Conservation (phyloP, 2,329 filamentous ascomycete species). For the Hypocrella siamensis region DNA sequence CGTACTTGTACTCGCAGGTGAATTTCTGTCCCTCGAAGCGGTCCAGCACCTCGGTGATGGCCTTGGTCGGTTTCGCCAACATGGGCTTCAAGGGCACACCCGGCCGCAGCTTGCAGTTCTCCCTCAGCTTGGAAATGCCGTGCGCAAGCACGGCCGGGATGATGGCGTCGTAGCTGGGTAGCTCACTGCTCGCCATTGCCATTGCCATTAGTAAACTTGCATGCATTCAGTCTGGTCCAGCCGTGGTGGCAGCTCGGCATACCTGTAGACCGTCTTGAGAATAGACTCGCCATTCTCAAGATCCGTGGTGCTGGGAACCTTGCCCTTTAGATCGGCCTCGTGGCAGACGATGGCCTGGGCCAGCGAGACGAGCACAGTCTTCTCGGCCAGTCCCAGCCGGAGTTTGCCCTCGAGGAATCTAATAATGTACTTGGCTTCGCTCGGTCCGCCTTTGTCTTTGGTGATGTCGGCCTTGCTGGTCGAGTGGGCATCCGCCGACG, state of each 20-base stretch:
- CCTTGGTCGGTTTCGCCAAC: conserved; percentile 96
- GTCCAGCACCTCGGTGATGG: conserved; percentile 92
- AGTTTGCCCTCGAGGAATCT: conserved; percentile 91
- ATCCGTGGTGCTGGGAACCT: conserved; percentile 56
- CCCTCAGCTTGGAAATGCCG: conserved; percentile 67
- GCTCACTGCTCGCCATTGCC: conserved; percentile 53
- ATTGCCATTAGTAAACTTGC: too few species aligned
- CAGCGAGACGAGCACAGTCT: conserved; percentile 75
- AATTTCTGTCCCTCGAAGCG: conserved; percentile 92
- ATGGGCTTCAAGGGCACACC: conserved; percentile 95
- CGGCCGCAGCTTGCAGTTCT: conserved; percentile 80
- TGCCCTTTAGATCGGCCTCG: conserved; percentile 56
- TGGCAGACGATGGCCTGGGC: conserved; percentile 80
- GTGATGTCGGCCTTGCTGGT: conserved; percentile 74
- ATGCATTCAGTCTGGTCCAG: too few species aligned
- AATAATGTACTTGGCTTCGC: conserved; percentile 88
- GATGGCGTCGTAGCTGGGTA: conserved; percentile 91
- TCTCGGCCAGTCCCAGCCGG: conserved; percentile 80
- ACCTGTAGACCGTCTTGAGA: conserved; percentile 84
- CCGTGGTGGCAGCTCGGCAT: too few species aligned
- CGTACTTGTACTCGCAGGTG: conserved; percentile 98
- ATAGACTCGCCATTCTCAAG: conserved; percentile 71
- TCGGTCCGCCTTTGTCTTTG: conserved; percentile 83
- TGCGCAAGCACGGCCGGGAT: conserved; percentile 78
- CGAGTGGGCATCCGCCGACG: conserved; percentile 63